A percentile compares a stretch with the other conserved stretches of the same genome.
phyloP scores from a whole-genome alignment of 1,284 basidiomycete species.

The Xanthoconium separans region DNA sequence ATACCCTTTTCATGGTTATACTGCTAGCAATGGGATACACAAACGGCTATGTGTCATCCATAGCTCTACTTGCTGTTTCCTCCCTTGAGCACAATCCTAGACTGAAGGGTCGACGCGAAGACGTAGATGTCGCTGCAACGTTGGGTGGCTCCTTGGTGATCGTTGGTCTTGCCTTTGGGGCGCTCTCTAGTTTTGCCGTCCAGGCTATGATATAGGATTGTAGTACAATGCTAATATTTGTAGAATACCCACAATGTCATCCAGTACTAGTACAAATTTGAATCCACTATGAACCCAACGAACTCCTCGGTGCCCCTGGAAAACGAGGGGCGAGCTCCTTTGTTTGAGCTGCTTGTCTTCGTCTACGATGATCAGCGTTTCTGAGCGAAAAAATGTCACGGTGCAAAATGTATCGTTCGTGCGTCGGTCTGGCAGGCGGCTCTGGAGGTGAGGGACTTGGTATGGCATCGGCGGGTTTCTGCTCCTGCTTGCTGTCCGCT shows the following conservation, averaged over 20 bases:
- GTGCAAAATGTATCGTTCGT: conserved; percentile 58
- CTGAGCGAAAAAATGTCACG: conserved; percentile 64
- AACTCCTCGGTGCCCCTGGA: conserved; percentile 46
- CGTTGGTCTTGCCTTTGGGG: conserved; percentile 73
- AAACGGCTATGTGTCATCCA: conserved; percentile 72
- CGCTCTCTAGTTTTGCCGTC: conserved; percentile 77
- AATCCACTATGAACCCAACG: background rate
- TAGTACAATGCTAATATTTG: background rate
- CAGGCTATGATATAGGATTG: conserved; percentile 54
- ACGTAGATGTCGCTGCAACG: conserved; percentile 82
- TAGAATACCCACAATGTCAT: background rate
- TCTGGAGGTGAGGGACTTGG: conserved; percentile 27
- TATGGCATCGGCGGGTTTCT: conserved; percentile 24
- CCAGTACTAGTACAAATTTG: too few relatives aligned
- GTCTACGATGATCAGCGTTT: conserved; percentile 54
- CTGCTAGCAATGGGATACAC: conserved; percentile 72
- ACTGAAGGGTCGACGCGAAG: conserved; percentile 60
- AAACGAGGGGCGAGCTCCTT: conserved; percentile 58
- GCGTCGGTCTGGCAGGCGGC: conserved; percentile 36
- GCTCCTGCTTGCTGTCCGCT: conserved; percentile 25
- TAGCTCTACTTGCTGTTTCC: conserved; percentile 72
- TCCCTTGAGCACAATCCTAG: conserved; percentile 71
- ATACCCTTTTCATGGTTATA: conserved; percentile 72
- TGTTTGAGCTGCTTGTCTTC: conserved; percentile 52
- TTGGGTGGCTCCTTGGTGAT: conserved; percentile 78